Conservation (phyloP, 108 stramenopile species). For the Craspedostauros australis region DNA sequence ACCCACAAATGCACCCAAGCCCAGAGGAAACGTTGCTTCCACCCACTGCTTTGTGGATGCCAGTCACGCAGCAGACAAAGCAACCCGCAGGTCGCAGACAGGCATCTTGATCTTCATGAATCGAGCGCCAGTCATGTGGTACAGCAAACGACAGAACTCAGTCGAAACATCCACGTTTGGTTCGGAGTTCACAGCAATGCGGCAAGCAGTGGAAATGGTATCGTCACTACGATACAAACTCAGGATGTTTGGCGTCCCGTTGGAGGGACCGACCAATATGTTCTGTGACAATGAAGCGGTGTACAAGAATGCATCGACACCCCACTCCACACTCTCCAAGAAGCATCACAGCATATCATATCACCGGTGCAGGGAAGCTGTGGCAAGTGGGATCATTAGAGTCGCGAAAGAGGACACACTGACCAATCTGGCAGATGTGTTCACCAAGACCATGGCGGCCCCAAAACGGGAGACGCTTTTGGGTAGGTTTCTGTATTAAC, state of each 20-base stretch:
- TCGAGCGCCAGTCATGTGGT: constrained; percentile 36
- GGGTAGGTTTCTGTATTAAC: too few species aligned
- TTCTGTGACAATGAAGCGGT: constrained; percentile 42
- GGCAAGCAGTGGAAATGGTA: constrained; percentile 16
- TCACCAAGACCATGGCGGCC: constrained; percentile 30
- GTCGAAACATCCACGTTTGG: constrained; percentile 53
- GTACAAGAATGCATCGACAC: constrained; percentile 21
- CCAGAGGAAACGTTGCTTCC: constrained; percentile 18
- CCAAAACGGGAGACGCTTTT: background rate
- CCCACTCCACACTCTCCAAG: constrained; percentile 32
- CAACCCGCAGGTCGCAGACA: constrained; percentile 44
- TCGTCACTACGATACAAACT: constrained; percentile 36
- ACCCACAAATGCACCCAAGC: too few species aligned
- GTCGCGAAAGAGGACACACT: constrained; percentile 19
- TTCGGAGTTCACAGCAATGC: constrained; percentile 37
- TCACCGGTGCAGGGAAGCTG: constrained; percentile 28
- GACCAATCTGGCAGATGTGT: constrained; percentile 34
- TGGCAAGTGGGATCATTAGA: constrained; percentile 24
- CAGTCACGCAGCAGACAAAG: constrained; percentile 40
- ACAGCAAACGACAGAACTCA: constrained; percentile 44
- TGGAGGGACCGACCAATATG: constrained; percentile 28
- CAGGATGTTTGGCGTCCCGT: constrained; percentile 43
- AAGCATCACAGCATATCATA: constrained; percentile 32
- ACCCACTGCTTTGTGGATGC: constrained; percentile 42
- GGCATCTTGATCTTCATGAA: constrained; percentile 54